Percentiles rank a stretch among this genome's conserved stretches.
Conservation (phyloP, 139 green algal species). For the Chlorella sp. region DNA sequence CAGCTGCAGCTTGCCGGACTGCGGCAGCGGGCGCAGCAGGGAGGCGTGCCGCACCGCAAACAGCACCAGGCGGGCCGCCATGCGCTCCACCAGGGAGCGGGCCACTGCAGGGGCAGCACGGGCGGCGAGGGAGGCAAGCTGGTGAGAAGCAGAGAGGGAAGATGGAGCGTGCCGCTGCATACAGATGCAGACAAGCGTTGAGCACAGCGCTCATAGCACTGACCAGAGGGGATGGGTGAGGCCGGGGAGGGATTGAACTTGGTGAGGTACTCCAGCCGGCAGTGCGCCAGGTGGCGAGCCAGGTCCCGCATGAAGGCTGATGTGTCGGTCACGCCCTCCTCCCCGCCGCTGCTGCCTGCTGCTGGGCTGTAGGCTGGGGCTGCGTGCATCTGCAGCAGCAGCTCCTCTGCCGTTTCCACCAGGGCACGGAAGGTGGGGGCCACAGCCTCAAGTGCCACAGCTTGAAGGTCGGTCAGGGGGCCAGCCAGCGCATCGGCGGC, state of each 20-base stretch:
- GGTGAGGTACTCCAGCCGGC: slow-evolving; percentile 70
- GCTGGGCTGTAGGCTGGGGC: slow-evolving; percentile 42
- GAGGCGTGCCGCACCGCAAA: slow-evolving; percentile 92
- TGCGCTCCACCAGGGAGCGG: slow-evolving; percentile 72
- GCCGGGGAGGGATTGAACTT: slow-evolving; percentile 59
- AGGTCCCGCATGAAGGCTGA: slow-evolving; percentile 80
- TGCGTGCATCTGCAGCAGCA: slow-evolving; percentile 67
- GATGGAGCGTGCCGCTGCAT: too few relatives aligned
- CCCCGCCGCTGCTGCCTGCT: slow-evolving; percentile 20
- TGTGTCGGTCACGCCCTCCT: slow-evolving; percentile 58
- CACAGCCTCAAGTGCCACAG: slow-evolving; percentile 60
- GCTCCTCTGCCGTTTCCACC: slow-evolving; percentile 62
- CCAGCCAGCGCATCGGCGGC: slow-evolving; percentile 62
- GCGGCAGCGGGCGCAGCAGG: slow-evolving; percentile 81
- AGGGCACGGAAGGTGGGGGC: slow-evolving; percentile 81
- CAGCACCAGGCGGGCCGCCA: slow-evolving; percentile 84
- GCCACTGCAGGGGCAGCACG: slow-evolving; percentile 45
- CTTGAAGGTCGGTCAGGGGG: slow-evolving; percentile 58
- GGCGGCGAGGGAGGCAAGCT: too few relatives aligned
- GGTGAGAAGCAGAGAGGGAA: too few relatives aligned
- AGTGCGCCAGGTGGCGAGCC: slow-evolving; percentile 65
- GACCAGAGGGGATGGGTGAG: slow-evolving; percentile 20
- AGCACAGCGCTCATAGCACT: neutral
- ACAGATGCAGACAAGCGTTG: neutral
- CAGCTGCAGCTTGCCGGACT: slow-evolving; percentile 75